Evolutionary conservation across 306 rosid species (phyloP), one percentile per base, ranked within the genome.

Genomic region (Cicer pinnatifidum): DNA sequence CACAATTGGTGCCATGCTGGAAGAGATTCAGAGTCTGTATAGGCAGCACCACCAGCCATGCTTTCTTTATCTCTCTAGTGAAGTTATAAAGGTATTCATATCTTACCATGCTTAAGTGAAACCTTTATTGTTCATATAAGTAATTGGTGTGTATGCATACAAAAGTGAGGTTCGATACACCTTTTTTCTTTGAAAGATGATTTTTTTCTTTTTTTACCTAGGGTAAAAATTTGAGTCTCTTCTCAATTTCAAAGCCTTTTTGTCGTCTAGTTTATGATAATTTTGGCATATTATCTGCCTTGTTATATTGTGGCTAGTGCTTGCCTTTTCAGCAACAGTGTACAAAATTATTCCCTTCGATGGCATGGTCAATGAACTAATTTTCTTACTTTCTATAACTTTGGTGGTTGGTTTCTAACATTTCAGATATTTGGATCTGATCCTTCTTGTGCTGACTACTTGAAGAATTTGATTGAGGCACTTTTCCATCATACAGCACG

Each of bases 341-440:
- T 57, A 9, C 44, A 72, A 13, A 23, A 43, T 66, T 54, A 33
- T 63, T 65, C 58, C 13, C 35, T 70, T 54, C 59, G 15, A 33
- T 43, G 67, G 62, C 37, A 28, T 54, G 38, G 50, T 48, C 40
- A 23, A 44, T 71, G 71, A 73, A 78, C 23, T 70, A 51, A 65
- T 46, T 80, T 74, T 43, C 56, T 28, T n/a, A 65, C 43, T 80
- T 74, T 43, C 56, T 38, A n/a, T 77, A 56, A 68, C 54, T 67
- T 70, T 37, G 52, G 69, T 78, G 69, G 81, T 67, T 77, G 81
- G 63, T 65, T 17, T 78, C 73, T 76, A 79, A 19, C 39, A 41
- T 82, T 85, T 89, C 90, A 95, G 99, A 95, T 92, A 86, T 95
- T 95, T 85, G 99, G 99, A 75, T 92, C 97, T 17, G 99, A 95